Base-by-base conservation (phyloP, 257 asterid species). In the Solanum virginianum region DNA sequence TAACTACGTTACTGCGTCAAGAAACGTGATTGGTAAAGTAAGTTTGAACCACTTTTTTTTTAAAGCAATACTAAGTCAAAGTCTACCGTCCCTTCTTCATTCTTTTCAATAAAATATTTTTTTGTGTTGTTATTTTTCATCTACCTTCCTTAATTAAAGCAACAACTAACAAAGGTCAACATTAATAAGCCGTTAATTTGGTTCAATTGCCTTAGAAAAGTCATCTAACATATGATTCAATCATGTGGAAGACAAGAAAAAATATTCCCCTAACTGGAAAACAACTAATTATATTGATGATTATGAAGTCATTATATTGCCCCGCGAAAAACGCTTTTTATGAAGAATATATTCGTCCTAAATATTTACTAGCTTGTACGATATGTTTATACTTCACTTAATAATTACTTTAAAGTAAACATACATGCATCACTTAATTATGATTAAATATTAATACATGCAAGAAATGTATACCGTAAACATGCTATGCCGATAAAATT, bases 231-330 rank as follows among this genome's bases (percentile, higher is more conserved):
- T 4, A 70, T 80, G 49, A 86, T 83, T 80, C 51, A 85, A 80
- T 55, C 89, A 82, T 82, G 86, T 84, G 89, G 66, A 65, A 56
- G 71, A 45, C 86, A 72, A 84, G 4, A 26, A 26, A 51, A 72
- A 82, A 18, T 22, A 59, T 71, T 79, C 81, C 82, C 82, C 82
- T 47, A 9, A 80, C 53, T 86, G 77, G 85, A 71, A 71, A 72
- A 62, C 85, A 81, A 86, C 83, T 63, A 66, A 29, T 29, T 7
- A 5, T 18, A 54, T 20, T 45, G 65, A 26, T 10, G 43, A 59
- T 74, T 18, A 12, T 80, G 17, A 15, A 26, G 20, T 3, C 22
- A 68, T 15, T 68, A 8, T 18, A 60, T 77, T 43, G 16, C 39
- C 49, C 87, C 3, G 77, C 47, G 39, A 87, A 56, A 8, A 55